These are phyloP conservation scores for Cercospora citrullina DNA, from an alignment of 2,329 filamentous ascomycete species.

Conservation along the genomic window DNA sequence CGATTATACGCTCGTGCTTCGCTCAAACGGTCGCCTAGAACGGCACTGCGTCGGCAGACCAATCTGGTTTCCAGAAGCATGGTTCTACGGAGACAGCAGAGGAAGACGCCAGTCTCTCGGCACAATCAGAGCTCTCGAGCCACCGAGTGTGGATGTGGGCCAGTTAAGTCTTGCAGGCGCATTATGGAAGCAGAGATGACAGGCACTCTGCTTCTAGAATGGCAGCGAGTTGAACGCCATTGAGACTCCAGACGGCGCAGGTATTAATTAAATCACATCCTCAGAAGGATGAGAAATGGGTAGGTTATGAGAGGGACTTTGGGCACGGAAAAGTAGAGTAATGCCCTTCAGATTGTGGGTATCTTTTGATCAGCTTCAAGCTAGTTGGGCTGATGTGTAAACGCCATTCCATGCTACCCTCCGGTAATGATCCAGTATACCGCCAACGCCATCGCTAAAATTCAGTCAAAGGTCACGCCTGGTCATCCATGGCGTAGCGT, in stretches of 20 bases:
- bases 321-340: not conserved
- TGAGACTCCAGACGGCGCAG: not conserved
- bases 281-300: not conserved
- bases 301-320: not conserved
- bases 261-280: not conserved
- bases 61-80: not conserved
- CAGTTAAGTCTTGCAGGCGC: not conserved
- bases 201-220: not conserved
- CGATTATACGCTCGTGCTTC: not conserved
- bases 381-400: not conserved
- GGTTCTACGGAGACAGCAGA: not conserved
- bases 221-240: not conserved
- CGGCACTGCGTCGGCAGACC: not conserved
- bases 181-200: not conserved
- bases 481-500: not conserved
- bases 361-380: not conserved
- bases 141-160: not conserved
- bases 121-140: not conserved
- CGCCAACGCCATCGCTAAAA: constrained; percentile 29
- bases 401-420: not conserved
- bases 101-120: not conserved
- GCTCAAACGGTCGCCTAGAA: not conserved
- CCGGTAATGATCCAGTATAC: not conserved
- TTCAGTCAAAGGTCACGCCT: not conserved
- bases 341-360: not conserved